These are phyloP conservation scores for Lactarius indigo DNA, from an alignment of 768 basidiomycete species.

Conservation along the genomic window DNA sequence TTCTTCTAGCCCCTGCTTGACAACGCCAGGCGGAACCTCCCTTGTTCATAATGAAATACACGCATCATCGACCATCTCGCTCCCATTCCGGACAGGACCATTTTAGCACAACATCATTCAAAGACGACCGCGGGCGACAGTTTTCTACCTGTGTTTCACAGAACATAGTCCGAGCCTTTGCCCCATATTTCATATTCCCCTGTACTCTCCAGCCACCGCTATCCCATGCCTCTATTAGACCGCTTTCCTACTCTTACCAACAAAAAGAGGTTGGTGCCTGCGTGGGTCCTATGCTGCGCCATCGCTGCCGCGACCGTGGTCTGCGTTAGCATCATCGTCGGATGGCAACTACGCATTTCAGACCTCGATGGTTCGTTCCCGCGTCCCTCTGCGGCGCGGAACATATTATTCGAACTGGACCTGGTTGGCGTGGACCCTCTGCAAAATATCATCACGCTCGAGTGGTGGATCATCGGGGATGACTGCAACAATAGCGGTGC, in stretches of 20 bases:
- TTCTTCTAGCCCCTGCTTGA: neutral
- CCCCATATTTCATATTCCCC: neutral
- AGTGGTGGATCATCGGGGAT: constrained; percentile 12
- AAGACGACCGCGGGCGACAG: neutral
- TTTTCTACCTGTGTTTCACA: neutral
- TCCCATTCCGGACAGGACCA: neutral
- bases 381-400: constrained; percentile 6
- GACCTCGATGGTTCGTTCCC: constrained; percentile 4
- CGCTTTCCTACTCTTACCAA: neutral
- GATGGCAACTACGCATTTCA: constrained; percentile 2
- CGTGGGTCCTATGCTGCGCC: constrained; percentile 2
- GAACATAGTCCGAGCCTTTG: neutral
- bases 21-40: neutral
- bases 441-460: constrained; percentile 5
- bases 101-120: neutral
- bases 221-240: neutral
- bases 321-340: constrained; percentile 4
- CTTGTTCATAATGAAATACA: neutral
- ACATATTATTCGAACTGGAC: constrained; percentile 3
- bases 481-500: neutral
- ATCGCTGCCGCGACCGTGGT: neutral
- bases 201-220: neutral
- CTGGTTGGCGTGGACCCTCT: constrained; percentile 7
- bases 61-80: neutral
- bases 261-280: neutral